phyloP scores from a whole-genome alignment of 805 yeast species.

The Metschnikowia colocasiae region DNA sequence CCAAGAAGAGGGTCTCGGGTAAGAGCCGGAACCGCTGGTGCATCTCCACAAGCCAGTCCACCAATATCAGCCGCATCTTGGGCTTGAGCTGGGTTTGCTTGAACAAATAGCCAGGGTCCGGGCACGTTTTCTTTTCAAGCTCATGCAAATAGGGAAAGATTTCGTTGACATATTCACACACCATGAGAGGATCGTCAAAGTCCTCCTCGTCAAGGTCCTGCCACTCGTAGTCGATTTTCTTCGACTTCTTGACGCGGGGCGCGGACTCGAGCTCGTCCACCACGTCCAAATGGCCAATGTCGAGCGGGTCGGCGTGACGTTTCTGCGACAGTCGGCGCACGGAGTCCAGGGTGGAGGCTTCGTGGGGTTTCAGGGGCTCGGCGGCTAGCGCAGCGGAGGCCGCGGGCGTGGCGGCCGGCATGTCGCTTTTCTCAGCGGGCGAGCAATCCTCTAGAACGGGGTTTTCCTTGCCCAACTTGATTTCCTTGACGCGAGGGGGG shows the following conservation, averaged over 20 bases:
- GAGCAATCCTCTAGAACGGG: neutral
- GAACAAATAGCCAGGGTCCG: slow-evolving; percentile 62
- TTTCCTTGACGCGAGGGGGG: slow-evolving; percentile 4
- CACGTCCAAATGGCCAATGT: neutral
- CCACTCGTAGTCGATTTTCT: slow-evolving; percentile 50
- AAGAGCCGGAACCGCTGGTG: slow-evolving; percentile 77
- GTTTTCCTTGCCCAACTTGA: slow-evolving; percentile 8
- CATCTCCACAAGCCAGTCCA: slow-evolving; percentile 93
- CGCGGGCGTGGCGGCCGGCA: neutral
- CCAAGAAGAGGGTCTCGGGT: slow-evolving; percentile 81
- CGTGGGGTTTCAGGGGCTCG: neutral
- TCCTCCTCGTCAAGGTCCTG: slow-evolving; percentile 74
- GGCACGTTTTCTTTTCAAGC: slow-evolving; percentile 69
- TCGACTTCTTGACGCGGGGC: slow-evolving; percentile 33
- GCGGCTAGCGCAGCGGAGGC: neutral
- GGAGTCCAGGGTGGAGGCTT: neutral
- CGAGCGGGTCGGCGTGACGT: slow-evolving; percentile 43
- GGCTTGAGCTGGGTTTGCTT: slow-evolving; percentile 70
- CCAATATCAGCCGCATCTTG: slow-evolving; percentile 76
- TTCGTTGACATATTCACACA: slow-evolving; percentile 84
- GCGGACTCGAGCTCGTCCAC: slow-evolving; percentile 8
- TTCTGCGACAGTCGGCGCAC: slow-evolving; percentile 42
- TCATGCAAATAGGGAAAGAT: slow-evolving; percentile 77
- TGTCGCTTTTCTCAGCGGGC: neutral
- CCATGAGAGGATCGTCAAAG: slow-evolving; percentile 75